Evolutionary conservation across 805 yeast genomes (phyloP), one percentile per base, ranked within the genome.

Genomic region (Cyberlindnera xishuangbannaensis): DNA sequence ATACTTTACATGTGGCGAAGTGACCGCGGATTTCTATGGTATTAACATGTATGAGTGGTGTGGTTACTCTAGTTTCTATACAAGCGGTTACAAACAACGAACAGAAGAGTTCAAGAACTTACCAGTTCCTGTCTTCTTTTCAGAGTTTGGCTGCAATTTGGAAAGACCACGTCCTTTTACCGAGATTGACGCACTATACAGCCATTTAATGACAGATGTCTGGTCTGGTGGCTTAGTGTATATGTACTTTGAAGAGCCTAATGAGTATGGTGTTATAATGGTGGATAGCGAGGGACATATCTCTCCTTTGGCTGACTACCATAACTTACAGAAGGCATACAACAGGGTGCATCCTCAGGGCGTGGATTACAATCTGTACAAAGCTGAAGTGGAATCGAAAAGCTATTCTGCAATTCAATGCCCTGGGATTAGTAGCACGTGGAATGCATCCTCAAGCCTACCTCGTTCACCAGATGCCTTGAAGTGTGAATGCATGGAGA

Each of bases 21-120:
- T 56, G 7, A 64, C 51, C 31, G 81, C 77, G 30, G 94, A 83
- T 53, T 83, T 83, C 61, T 83, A 82, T 56, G 92, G 92, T 50
- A 74, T 82, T 51, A 83, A 83, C 65, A 82, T 81, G 85, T 83
- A 83, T 63, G 88, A 81, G 61, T 83, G 94, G 94, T 82, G 92
- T 62, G 90, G 90, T 12, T 45, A 62, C 29, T 77, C 86, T 2
- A 62, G 76, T 17, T 82, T 67, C 64, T 55, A 60, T 24, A 51
- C 67, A 2, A 80, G 88, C 41, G 94, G 94, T 26, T 83, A 78
- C 55, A 58, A 64, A 44, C 71, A 65, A 33, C 67, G 82, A 56
- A 80, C 88, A 13, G 59, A 67, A 23, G 77, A 76, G 43, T 81
- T 80, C 56, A 47, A 65, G 37, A 64, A 78, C 56, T 71, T 74